Conservation (phyloP, 495 filamentous ascomycete genomes). For the Neurospora hispaniola region DNA sequence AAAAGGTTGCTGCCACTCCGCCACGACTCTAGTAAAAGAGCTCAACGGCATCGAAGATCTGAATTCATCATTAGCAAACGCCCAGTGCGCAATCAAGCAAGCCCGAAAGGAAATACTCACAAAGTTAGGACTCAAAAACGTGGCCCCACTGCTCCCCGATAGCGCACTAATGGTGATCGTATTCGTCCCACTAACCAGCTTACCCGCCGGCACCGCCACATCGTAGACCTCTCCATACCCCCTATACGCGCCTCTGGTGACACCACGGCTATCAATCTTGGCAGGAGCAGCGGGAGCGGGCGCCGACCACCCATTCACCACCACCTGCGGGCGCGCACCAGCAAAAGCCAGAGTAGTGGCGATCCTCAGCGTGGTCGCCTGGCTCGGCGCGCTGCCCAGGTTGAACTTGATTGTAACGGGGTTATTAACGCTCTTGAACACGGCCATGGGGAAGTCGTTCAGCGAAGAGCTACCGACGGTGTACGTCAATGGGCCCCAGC, state of each 20-base stretch:
- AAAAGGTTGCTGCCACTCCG: neutral
- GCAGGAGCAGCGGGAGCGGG: constrained; percentile 42
- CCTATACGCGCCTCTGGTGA: constrained; percentile 54
- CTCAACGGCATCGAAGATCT: constrained; percentile 50
- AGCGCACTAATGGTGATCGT: constrained; percentile 51
- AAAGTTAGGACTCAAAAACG: constrained; percentile 49
- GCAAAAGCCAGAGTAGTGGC: constrained; percentile 54
- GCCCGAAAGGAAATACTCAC: constrained; percentile 29
- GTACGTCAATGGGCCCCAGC: constrained; percentile 49
- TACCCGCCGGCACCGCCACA: constrained; percentile 43
- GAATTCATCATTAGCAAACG: neutral
- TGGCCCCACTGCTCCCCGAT: constrained; percentile 46
- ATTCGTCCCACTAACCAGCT: constrained; percentile 47
- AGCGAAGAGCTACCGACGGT: constrained; percentile 43
- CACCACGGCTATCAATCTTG: constrained; percentile 53
- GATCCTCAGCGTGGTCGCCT: constrained; percentile 47
- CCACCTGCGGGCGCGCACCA: constrained; percentile 38
- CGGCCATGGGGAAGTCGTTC: constrained; percentile 52
- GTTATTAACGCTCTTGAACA: constrained; percentile 52
- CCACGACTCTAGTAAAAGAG: constrained; percentile 24
- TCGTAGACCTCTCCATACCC: constrained; percentile 53
- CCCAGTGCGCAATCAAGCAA: neutral
- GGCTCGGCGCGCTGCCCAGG: constrained; percentile 36
- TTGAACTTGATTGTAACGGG: constrained; percentile 53
- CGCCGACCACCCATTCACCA: constrained; percentile 41